phyloP scores from a whole-genome alignment of 192 early-diverging fungal species.

The Rhizophlyctis rosea region DNA sequence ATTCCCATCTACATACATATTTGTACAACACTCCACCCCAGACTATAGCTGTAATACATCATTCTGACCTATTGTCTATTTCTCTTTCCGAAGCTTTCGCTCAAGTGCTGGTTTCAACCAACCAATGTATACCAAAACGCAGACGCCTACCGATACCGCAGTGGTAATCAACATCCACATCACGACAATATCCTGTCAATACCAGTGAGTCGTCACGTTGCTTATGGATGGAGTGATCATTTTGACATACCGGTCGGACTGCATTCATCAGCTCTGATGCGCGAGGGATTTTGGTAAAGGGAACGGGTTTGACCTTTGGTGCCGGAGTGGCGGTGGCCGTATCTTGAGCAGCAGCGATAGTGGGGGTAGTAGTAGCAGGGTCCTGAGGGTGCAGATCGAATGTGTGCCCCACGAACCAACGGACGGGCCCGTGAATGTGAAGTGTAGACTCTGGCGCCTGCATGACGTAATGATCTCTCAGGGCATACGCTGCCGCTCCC shows the following conservation, averaged over 20 bases:
- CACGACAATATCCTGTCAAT: background rate
- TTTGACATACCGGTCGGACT: background rate
- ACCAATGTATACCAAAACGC: background rate
- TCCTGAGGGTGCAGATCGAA: background rate
- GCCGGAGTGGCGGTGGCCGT: too few relatives aligned
- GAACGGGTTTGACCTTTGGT: background rate
- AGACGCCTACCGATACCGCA: background rate
- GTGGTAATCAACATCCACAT: background rate
- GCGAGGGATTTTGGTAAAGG: background rate
- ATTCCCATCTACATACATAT: too few relatives aligned
- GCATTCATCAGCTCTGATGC: slow-evolving; percentile 1
- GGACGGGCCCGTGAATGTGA: background rate
- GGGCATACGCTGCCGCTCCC: background rate
- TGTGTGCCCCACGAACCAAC: background rate
- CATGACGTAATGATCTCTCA: background rate
- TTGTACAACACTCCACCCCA: too few relatives aligned
- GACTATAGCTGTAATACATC: too few relatives aligned
- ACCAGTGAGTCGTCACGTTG: too few relatives aligned
- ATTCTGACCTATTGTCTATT: too few relatives aligned
- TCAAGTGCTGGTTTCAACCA: background rate
- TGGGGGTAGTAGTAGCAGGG: too few relatives aligned
- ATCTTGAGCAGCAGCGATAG: too few relatives aligned
- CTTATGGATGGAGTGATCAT: too few relatives aligned
- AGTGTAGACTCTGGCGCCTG: background rate
- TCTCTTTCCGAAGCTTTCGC: background rate